Percentiles rank a stretch among this genome's conserved stretches.
Evolutionary conservation across 164 flowering plant genomes (phyloP).

Genomic region (Pachysandra terminalis): DNA sequence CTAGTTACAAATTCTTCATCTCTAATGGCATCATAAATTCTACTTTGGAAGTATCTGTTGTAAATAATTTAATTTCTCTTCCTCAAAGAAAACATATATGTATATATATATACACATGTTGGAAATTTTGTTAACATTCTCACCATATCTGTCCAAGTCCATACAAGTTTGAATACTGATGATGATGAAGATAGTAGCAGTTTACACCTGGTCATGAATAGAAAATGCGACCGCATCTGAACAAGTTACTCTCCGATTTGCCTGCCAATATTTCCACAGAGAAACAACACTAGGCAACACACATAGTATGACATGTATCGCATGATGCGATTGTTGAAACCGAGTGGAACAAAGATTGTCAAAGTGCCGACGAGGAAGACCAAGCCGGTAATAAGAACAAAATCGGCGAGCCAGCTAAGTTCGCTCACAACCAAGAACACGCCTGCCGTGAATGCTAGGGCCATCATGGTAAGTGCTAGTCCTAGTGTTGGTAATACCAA

Average conservation of each 20-base stretch:
- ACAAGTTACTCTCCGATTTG: constrained; percentile 26
- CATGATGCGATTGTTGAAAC: background rate
- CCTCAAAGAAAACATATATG: too few species aligned
- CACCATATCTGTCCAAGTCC: constrained; percentile 17
- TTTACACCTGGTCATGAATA: constrained; percentile 18
- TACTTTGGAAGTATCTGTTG: too few species aligned
- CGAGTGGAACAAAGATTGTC: constrained; percentile 8
- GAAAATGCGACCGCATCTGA: constrained; percentile 29
- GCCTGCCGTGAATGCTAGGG: constrained; percentile 13
- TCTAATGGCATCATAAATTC: too few species aligned
- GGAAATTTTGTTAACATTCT: constrained; percentile 5
- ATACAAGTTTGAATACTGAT: too few species aligned
- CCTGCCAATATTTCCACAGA: too few species aligned
- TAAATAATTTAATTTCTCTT: too few species aligned
- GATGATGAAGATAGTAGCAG: too few species aligned
- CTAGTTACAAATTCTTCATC: too few species aligned
- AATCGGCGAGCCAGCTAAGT: constrained; percentile 8
- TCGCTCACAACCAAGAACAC: constrained; percentile 1
- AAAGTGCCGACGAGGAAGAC: background rate
- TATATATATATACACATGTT: background rate
- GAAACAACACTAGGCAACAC: constrained; percentile 17
- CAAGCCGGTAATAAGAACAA: background rate
- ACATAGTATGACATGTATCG: constrained; percentile 9
- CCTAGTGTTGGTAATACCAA: background rate
- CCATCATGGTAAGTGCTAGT: constrained; percentile 12